Conservation (phyloP, 352 stramenopile genomes). For the Globisporangium polare region DNA sequence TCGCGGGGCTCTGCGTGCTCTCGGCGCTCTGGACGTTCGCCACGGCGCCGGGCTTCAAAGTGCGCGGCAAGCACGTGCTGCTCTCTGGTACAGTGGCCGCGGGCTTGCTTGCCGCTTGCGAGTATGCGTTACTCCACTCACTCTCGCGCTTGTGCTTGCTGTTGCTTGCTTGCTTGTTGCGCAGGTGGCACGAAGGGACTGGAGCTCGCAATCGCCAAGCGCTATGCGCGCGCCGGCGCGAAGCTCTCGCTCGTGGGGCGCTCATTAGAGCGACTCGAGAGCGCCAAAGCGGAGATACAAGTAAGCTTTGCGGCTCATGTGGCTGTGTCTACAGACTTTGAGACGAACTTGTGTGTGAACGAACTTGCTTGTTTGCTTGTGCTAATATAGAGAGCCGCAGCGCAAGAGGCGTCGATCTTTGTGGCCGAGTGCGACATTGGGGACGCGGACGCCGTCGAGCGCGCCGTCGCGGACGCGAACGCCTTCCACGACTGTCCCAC, state of each 20-base stretch:
- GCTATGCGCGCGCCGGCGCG: slow-evolving; percentile 44
- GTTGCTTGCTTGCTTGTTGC: not conserved
- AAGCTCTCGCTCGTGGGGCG: slow-evolving; percentile 19
- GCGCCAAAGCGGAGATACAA: not conserved
- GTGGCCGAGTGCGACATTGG: slow-evolving; percentile 32
- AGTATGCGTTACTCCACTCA: not conserved
- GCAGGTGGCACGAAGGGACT: slow-evolving; percentile 17
- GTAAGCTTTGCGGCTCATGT: not conserved
- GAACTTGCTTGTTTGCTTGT: not conserved
- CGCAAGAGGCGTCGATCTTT: slow-evolving; percentile 23
- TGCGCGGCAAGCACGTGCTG: slow-evolving; percentile 47
- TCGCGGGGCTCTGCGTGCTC: slow-evolving; percentile 33
- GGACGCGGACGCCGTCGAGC: slow-evolving; percentile 13
- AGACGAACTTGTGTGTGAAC: too few relatives aligned
- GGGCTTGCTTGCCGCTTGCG: not conserved
- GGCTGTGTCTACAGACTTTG: too few relatives aligned
- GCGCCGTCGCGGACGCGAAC: too few relatives aligned
- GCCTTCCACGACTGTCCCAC: slow-evolving; percentile 21
- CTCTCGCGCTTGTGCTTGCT: not conserved
- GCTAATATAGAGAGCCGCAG: slow-evolving; percentile 6
- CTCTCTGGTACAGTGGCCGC: slow-evolving; percentile 34
- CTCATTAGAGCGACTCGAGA: slow-evolving; percentile 5
- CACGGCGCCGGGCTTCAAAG: slow-evolving; percentile 40
- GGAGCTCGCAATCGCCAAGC: slow-evolving; percentile 57
- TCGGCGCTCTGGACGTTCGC: slow-evolving; percentile 47